Evolutionary conservation across 495 filamentous ascomycete species (phyloP).

Genomic region (Staphylotrichum tortipilum): DNA sequence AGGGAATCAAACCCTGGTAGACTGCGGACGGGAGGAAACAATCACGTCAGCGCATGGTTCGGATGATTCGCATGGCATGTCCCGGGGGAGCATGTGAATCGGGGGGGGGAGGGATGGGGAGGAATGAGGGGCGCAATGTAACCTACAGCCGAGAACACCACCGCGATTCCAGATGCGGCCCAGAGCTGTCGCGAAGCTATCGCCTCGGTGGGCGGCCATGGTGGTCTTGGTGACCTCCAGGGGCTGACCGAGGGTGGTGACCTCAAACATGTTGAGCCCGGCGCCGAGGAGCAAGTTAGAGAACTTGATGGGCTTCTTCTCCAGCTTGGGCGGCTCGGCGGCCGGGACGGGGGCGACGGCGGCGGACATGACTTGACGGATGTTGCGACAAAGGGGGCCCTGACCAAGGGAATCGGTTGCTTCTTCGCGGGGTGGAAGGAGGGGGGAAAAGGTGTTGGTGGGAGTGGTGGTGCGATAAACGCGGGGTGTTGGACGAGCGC

Average conservation of each 20-base stretch:
- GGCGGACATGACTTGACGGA: slow-evolving; percentile 47
- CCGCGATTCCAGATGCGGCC: slow-evolving; percentile 86
- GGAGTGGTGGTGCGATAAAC: slow-evolving; percentile 3
- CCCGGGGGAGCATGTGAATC: background rate
- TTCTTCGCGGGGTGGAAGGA: slow-evolving; percentile 54
- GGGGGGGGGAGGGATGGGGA: no score
- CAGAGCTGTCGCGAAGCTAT: slow-evolving; percentile 76
- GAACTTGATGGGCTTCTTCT: slow-evolving; percentile 99
- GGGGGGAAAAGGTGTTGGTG: slow-evolving; percentile 8
- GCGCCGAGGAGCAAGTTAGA: slow-evolving; percentile 95
- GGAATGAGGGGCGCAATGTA: slow-evolving; percentile 3
- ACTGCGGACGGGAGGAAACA: slow-evolving; percentile 44
- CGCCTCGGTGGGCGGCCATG: slow-evolving; percentile 92
- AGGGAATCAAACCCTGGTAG: slow-evolving; percentile 98
- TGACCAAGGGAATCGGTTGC: slow-evolving; percentile 88
- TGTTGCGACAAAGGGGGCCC: slow-evolving; percentile 55
- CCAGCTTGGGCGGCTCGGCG: slow-evolving; percentile 49
- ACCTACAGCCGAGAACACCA: slow-evolving; percentile 91
- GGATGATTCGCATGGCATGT: no score
- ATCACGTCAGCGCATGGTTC: background rate
- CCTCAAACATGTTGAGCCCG: slow-evolving; percentile 96
- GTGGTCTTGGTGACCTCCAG: slow-evolving; percentile 99
- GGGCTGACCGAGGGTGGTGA: slow-evolving; percentile 67
- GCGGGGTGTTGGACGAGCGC: background rate
- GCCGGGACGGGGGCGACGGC: slow-evolving; percentile 47